A percentile compares a stretch with the other conserved stretches of the same genome.
phyloP scores from a whole-genome alignment of 2,329 filamentous ascomycete genomes.

The Fusarium luffae region DNA sequence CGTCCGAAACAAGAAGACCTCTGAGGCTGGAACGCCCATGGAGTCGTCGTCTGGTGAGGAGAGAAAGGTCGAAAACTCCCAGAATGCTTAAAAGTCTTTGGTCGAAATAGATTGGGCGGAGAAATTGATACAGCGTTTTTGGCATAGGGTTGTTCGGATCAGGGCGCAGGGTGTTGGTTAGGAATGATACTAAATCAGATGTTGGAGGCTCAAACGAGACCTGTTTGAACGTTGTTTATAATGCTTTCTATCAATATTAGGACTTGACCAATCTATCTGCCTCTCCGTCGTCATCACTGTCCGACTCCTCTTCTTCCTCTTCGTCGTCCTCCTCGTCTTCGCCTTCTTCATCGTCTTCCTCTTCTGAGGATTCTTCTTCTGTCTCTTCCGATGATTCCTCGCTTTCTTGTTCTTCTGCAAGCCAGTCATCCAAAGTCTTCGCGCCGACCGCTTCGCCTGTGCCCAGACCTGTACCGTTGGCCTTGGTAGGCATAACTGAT shows the following conservation, averaged over 20 bases:
- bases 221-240: constrained; percentile 12
- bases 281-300: constrained; percentile 59
- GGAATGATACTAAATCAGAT: constrained; percentile 11
- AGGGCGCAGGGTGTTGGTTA: constrained; percentile 7
- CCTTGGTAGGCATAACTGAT: constrained; percentile 53
- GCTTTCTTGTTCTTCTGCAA: constrained; percentile 76
- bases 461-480: constrained; percentile 64
- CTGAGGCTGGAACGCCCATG: constrained; percentile 40
- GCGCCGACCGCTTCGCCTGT: constrained; percentile 64
- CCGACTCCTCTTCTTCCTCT: constrained; percentile 59
- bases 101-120: background rate
- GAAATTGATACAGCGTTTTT: background rate
- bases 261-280: constrained; percentile 57
- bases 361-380: constrained; percentile 59
- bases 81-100: constrained; percentile 23
- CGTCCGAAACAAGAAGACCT: constrained; percentile 37
- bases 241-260: constrained; percentile 42
- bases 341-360: constrained; percentile 63
- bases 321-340: constrained; percentile 59
- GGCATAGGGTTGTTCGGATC: background rate
- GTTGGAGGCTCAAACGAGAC: constrained; percentile 22
- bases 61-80: constrained; percentile 32
- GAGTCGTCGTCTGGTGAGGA: constrained; percentile 49
- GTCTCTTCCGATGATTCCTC: constrained; percentile 66
- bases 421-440: constrained; percentile 93